These are phyloP conservation scores for Penicillium herquei DNA, from an alignment of 495 filamentous ascomycete genomes.

Conservation along the genomic window DNA sequence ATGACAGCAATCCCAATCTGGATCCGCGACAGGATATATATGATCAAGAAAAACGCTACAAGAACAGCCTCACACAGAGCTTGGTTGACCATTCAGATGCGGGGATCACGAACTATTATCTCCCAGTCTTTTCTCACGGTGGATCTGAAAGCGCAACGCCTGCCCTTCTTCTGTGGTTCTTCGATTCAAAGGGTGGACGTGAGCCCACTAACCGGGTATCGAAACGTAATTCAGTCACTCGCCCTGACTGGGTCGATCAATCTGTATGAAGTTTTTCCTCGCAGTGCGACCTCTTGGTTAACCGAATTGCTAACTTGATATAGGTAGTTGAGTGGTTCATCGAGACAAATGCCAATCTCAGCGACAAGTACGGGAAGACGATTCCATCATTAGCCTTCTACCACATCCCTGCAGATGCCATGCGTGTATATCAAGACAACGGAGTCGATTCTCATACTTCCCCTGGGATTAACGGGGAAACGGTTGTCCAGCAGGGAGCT, in stretches of 20 bases:
- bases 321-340: conserved; percentile 64
- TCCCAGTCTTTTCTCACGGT: conserved; percentile 46
- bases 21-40: conserved; percentile 51
- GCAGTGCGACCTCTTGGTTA: too few species aligned
- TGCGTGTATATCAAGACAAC: conserved; percentile 49
- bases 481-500: conserved; percentile 24
- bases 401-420: conserved; percentile 66
- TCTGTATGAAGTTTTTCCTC: conserved; percentile 10
- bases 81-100: conserved; percentile 40
- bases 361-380: conserved; percentile 29
- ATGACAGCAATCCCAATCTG: conserved; percentile 63
- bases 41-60: conserved; percentile 50
- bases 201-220: conserved; percentile 41
- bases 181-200: conserved; percentile 66
- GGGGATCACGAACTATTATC: conserved; percentile 71
- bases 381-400: conserved; percentile 71
- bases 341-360: conserved; percentile 43
- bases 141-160: conserved; percentile 24
- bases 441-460: conserved; percentile 39
- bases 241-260: conserved; percentile 40
- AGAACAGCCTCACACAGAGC: conserved; percentile 52
- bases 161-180: conserved; percentile 68
- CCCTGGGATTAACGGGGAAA: conserved; percentile 67
- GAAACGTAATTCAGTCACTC: conserved; percentile 29
- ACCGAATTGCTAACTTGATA: background rate